phyloP scores from a whole-genome alignment of 352 stramenopile genomes.

The Detonula confervacea region DNA sequence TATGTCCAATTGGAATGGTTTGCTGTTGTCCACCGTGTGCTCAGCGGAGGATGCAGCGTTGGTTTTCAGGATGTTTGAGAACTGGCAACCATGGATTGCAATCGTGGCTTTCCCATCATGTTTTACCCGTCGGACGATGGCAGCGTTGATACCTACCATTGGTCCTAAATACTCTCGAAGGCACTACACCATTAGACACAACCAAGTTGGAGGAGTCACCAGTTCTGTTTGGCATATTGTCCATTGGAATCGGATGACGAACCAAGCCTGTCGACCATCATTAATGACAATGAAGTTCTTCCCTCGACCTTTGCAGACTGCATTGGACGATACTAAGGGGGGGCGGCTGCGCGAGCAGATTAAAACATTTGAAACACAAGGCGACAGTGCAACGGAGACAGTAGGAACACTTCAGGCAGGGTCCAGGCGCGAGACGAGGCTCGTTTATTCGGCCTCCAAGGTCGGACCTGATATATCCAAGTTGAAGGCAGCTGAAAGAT shows the following conservation, averaged over 20 bases:
- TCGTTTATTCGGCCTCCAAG: not conserved
- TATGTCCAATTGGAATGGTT: not conserved
- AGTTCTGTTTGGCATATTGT: not conserved
- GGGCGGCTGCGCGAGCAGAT: not conserved
- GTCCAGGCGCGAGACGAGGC: not conserved
- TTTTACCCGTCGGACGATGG: not conserved
- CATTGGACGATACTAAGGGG: not conserved
- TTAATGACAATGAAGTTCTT: slow-evolving; percentile 7
- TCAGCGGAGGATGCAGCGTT: not conserved
- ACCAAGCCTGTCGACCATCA: not conserved
- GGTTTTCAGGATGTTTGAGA: slow-evolving; percentile 3
- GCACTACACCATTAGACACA: not conserved
- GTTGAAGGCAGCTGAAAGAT: not conserved
- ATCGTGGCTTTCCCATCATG: not conserved
- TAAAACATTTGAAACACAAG: slow-evolving; percentile 1
- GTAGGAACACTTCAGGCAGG: not conserved
- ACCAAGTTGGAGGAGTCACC: not conserved
- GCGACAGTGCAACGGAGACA: not conserved
- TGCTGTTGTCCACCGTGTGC: not conserved
- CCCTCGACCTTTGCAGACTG: not conserved
- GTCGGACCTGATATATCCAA: not conserved
- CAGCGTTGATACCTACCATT: not conserved
- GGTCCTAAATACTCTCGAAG: not conserved
- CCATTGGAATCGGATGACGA: not conserved
- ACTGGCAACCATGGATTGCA: no score